Evolutionary conservation across 2,329 filamentous ascomycete genomes (phyloP), one percentile per base, ranked within the genome.

Genomic region (Pseudogymnoascus sp.): DNA sequence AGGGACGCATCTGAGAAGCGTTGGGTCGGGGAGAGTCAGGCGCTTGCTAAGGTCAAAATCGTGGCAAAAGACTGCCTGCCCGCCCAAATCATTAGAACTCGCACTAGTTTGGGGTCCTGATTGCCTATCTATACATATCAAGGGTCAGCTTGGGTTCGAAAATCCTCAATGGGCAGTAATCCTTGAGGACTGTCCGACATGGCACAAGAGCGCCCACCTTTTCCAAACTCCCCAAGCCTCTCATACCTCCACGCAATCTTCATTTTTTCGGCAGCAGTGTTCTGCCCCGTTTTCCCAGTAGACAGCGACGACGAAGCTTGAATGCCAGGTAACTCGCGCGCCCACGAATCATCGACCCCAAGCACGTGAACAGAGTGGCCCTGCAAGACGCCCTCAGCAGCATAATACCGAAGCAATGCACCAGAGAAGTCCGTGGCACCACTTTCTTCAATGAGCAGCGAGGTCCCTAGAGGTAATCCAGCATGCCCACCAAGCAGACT

Each of bases 161-260:
- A 35, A 57, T 53, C 15, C 47, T 35, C 4, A 53, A 33, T 22
- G n/a, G 43, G 67, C 62, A 59, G 67, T 60, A 38, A 70, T 53
- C 47, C 9, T 53, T 33, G 28, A 53, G 12, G n/a, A 18, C 47
- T 53, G 47, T 53, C 15, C 15, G n/a, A 11, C n/a, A 53, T 53
- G 47, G 15, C 47, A 53, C 28, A 53, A 59, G 61, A 65, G 58
- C 61, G 67, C 69, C 69, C 76, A 77, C 63, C 77, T 77, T 64
- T 77, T 41, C 85, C 85, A 67, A 86, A 86, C 66, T 88, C 87
- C 14, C 89, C 88, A 60, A 97, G 75, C 35, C 85, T 83, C 74
- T 97, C 92, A 75, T 99, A 99, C 73, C 94, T 83, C 94, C 94
- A 99, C 3, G 94, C 94, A 77, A 99, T 99, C 77, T 96, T 97